Percentiles rank a stretch among this genome's conserved stretches.
phyloP scores from a whole-genome alignment of 352 stramenopile species.

The Thraustochytrium striatum region DNA sequence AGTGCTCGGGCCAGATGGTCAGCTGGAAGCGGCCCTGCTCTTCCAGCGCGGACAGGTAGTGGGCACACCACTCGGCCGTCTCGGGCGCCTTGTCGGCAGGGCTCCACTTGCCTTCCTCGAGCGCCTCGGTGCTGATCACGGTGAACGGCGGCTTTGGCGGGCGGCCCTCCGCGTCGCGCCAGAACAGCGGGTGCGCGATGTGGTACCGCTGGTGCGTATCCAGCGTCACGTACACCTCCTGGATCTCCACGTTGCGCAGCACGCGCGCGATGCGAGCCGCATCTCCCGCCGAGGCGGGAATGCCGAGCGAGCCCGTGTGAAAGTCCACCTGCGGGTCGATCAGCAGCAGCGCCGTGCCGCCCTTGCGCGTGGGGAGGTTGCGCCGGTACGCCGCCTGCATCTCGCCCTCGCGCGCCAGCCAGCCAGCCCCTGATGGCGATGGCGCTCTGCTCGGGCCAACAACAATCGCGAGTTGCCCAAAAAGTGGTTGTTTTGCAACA shows the following conservation, averaged over 20 bases:
- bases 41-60: constrained; percentile 58
- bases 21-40: constrained; percentile 84
- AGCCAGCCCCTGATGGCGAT: not conserved
- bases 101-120: constrained; percentile 31
- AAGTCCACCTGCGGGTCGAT: constrained; percentile 94
- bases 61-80: constrained; percentile 20
- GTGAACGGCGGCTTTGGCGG: constrained; percentile 81
- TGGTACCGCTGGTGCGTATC: constrained; percentile 92
- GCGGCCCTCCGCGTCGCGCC: constrained; percentile 66
- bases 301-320: constrained; percentile 86
- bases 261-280: constrained; percentile 77
- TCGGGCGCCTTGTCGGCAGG: constrained; percentile 50
- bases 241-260: constrained; percentile 70
- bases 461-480: not conserved
- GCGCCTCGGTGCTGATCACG: constrained; percentile 66
- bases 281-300: constrained; percentile 83
- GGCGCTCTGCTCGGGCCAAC: not conserved
- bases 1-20: constrained; percentile 95
- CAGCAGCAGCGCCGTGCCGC: constrained; percentile 61
- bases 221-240: constrained; percentile 85
- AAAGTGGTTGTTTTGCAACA: not conserved
- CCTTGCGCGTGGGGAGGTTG: not conserved
- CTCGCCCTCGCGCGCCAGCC: not conserved
- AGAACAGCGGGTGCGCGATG: constrained; percentile 90
- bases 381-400: not conserved